Percentiles rank a stretch among this genome's conserved stretches.
These are phyloP conservation scores for Aurinia saxatilis DNA, from an alignment of 345 rosid genomes.

Conservation along the genomic window DNA sequence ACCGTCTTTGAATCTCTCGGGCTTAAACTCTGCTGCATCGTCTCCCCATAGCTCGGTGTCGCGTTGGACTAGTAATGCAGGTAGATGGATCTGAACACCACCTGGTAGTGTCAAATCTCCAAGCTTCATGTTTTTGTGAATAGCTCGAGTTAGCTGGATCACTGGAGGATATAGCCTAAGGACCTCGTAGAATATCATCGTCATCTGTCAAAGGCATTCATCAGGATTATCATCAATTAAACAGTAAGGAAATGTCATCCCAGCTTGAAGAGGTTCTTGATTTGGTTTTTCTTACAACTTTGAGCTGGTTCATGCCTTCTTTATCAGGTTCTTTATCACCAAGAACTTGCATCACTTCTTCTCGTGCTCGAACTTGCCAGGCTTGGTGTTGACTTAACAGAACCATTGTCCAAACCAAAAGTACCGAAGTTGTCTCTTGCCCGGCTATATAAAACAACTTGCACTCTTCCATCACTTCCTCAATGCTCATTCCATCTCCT, in stretches of 20 bases:
- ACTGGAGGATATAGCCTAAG: slow-evolving; percentile 26
- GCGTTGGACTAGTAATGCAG: slow-evolving; percentile 31
- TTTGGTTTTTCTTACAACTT: slow-evolving; percentile 30
- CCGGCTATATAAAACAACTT: slow-evolving; percentile 59
- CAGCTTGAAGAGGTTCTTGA: no score
- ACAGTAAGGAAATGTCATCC: no score
- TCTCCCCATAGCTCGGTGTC: slow-evolving; percentile 48
- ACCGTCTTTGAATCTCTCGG: slow-evolving; percentile 42
- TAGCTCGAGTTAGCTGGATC: neutral
- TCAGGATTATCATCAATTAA: no score
- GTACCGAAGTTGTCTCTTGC: slow-evolving; percentile 46
- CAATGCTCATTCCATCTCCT: slow-evolving; percentile 25
- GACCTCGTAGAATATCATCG: slow-evolving; percentile 25
- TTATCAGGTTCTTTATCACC: slow-evolving; percentile 25
- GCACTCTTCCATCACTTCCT: slow-evolving; percentile 56
- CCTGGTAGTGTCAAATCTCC: slow-evolving; percentile 35
- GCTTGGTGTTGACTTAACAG: slow-evolving; percentile 35
- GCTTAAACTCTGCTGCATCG: slow-evolving; percentile 50
- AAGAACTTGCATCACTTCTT: slow-evolving; percentile 45
- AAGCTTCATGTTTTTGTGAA: slow-evolving; percentile 32
- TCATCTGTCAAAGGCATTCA: slow-evolving; percentile 1
- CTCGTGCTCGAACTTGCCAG: slow-evolving; percentile 58
- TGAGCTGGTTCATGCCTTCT: slow-evolving; percentile 32
- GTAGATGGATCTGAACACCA: slow-evolving; percentile 23
- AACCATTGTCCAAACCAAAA: slow-evolving; percentile 51